Evolutionary conservation across 306 rosid species (phyloP).

Genomic region (Fragaria iinumae): DNA sequence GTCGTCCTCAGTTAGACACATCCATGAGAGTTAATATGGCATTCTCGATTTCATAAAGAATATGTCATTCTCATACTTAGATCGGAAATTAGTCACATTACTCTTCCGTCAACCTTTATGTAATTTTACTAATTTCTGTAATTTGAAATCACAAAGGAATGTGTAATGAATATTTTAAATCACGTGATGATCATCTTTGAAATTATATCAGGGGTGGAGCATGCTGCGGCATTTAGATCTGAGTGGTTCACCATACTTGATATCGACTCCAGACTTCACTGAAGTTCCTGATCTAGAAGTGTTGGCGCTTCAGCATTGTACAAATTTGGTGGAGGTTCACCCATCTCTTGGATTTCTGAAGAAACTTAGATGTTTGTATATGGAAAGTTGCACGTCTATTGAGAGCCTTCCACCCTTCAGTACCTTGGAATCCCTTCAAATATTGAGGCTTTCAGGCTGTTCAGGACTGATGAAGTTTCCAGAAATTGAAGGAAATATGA

Average conservation of each 20-base stretch:
- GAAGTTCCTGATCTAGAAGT: background rate
- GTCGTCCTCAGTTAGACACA: background rate
- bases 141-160: background rate
- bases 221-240: background rate
- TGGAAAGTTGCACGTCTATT: background rate
- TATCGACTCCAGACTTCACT: background rate
- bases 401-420: background rate
- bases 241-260: background rate
- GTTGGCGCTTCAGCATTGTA: slow-evolving; percentile 15
- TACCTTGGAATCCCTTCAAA: background rate
- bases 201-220: background rate
- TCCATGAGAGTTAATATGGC: background rate
- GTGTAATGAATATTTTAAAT: background rate
- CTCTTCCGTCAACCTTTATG: background rate
- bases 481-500: background rate
- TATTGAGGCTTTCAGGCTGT: slow-evolving; percentile 14
- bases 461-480: slow-evolving; percentile 6
- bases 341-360: slow-evolving; percentile 6
- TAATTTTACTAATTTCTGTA: background rate
- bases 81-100: background rate
- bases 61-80: too few relatives aligned
- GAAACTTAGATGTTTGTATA: background rate
- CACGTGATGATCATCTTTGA: background rate
- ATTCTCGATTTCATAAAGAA: too few relatives aligned
- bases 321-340: slow-evolving; percentile 19